phyloP scores from a whole-genome alignment of 108 stramenopile genomes.

The Hondaea fermentalgiana region DNA sequence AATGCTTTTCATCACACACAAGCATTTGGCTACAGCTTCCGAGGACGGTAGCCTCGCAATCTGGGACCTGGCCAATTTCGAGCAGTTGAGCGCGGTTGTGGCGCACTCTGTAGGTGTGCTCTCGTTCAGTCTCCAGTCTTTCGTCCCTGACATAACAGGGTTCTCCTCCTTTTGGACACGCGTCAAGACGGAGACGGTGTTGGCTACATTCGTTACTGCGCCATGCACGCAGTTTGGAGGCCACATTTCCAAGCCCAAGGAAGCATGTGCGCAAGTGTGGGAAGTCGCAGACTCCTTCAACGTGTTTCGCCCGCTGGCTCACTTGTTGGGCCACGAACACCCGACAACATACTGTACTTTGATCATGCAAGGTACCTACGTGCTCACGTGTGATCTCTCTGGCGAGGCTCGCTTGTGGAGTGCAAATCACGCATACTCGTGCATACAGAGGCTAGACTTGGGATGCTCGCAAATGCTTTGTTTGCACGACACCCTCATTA shows the following conservation, averaged over 20 bases:
- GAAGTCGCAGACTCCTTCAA: background rate
- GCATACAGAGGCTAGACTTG: background rate
- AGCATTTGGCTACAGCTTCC: background rate
- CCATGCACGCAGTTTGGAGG: background rate
- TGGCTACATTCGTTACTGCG: background rate
- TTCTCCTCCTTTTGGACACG: background rate
- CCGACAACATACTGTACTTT: background rate
- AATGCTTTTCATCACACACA: background rate
- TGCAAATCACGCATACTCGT: background rate
- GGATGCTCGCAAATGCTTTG: background rate
- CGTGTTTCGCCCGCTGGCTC: background rate
- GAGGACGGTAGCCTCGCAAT: background rate
- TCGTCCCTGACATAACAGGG: background rate
- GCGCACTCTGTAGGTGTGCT: background rate
- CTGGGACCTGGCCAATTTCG: background rate
- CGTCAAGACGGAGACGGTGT: background rate
- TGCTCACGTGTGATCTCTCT: background rate
- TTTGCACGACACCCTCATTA: background rate
- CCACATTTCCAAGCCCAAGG: background rate
- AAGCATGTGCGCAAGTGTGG: background rate
- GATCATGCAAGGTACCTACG: background rate
- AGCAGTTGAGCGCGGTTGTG: background rate
- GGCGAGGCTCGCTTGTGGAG: constrained; percentile 10
- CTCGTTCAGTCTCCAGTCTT: background rate
- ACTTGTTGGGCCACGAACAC: background rate